Percentiles rank a stretch among this genome's conserved stretches.
phyloP scores from a whole-genome alignment of 257 asterid genomes.

The Gynochthodes officinalis region DNA sequence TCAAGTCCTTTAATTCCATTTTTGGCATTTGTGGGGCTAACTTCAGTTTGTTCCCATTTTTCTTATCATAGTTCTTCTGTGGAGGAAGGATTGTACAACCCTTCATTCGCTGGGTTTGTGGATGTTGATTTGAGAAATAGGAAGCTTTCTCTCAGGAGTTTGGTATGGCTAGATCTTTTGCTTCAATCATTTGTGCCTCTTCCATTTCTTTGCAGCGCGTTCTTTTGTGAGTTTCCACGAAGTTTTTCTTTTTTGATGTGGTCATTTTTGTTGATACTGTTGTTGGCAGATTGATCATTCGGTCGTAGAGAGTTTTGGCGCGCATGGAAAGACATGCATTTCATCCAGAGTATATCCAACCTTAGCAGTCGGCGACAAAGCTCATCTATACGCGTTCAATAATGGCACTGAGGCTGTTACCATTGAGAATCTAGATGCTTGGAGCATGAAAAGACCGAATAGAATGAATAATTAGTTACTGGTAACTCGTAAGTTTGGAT shows the following conservation, averaged over 20 bases:
- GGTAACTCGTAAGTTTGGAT: too few relatives aligned
- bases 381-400: slow-evolving; percentile 39
- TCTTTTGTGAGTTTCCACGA: too few relatives aligned
- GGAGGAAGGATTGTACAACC: slow-evolving; percentile 29
- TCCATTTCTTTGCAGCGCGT: too few relatives aligned
- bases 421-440: slow-evolving; percentile 33
- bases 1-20: too few relatives aligned
- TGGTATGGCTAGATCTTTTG: slow-evolving; percentile 31
- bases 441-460: slow-evolving; percentile 36
- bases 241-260: too few relatives aligned
- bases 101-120: slow-evolving; percentile 71
- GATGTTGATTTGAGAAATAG: slow-evolving; percentile 50
- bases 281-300: slow-evolving; percentile 41
- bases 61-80: slow-evolving; percentile 34
- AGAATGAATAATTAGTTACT: slow-evolving; percentile 23
- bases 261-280: not conserved
- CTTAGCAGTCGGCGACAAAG: slow-evolving; percentile 25
- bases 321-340: slow-evolving; percentile 38
- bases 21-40: not conserved
- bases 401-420: slow-evolving; percentile 38
- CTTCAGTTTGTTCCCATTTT: not conserved
- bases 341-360: slow-evolving; percentile 48
- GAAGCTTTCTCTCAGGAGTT: slow-evolving; percentile 64
- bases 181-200: too few relatives aligned
- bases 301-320: slow-evolving; percentile 50